These are phyloP conservation scores for Eutypa lata DNA, from an alignment of 2,329 filamentous ascomycete species.

Conservation along the genomic window DNA sequence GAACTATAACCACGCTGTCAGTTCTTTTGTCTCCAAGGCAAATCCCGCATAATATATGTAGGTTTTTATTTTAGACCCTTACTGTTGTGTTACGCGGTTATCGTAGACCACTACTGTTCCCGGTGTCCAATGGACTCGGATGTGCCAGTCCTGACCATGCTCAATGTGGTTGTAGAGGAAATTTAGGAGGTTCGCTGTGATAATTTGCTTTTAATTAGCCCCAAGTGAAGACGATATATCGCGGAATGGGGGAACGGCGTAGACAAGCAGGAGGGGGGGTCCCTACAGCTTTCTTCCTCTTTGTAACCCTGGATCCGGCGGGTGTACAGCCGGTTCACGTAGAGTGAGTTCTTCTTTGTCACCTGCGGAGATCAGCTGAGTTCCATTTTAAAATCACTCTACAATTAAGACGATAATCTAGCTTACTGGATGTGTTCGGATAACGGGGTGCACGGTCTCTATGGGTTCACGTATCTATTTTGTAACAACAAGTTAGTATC, in stretches of 20 bases:
- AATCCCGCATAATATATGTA: neutral
- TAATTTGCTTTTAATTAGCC: neutral
- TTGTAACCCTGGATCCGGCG: constrained; percentile 6
- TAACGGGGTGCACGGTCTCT: constrained; percentile 24
- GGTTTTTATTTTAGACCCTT: neutral
- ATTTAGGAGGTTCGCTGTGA: constrained; percentile 2
- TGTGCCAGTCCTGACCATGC: constrained; percentile 9
- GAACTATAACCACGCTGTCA: constrained; percentile 5
- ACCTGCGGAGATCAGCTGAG: constrained; percentile 2
- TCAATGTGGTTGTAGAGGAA: constrained; percentile 9
- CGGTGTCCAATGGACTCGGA: constrained; percentile 7
- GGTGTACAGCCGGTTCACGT: constrained; percentile 8
- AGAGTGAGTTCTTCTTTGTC: constrained; percentile 9
- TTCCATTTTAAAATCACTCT: constrained; percentile 1
- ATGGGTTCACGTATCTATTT: constrained; percentile 23
- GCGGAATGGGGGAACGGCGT: constrained; percentile 3
- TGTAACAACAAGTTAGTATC: too few relatives aligned
- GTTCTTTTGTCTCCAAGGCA: neutral
- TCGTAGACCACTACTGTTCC: constrained; percentile 10
- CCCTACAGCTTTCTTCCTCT: constrained; percentile 10
- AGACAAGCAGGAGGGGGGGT: neutral
- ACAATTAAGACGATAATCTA: constrained; percentile 8
- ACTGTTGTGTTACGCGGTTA: constrained; percentile 21
- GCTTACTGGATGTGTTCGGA: constrained; percentile 27
- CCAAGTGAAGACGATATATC: neutral